Evolutionary conservation across 2,329 filamentous ascomycete genomes (phyloP).

Genomic region (Cyphellophora europaea): DNA sequence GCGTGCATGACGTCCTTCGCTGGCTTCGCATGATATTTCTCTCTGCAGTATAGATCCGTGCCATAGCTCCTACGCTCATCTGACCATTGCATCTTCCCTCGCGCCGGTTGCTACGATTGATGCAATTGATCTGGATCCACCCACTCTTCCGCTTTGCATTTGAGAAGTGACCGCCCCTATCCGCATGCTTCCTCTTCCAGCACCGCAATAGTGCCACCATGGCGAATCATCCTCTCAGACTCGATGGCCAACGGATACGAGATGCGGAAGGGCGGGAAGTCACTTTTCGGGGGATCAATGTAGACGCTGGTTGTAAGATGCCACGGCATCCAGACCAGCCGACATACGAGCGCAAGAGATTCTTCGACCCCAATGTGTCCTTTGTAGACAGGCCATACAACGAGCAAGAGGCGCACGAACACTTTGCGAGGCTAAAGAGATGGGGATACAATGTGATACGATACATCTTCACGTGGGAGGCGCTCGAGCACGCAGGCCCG

Average conservation of each 20-base stretch:
- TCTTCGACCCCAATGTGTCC: conserved; percentile 84
- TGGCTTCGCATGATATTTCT: too few relatives aligned
- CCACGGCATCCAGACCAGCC: conserved; percentile 73
- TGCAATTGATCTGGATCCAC: too few relatives aligned
- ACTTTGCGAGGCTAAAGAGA: conserved; percentile 76
- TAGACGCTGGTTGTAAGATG: conserved; percentile 82
- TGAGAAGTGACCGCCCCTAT: too few relatives aligned
- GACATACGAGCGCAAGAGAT: conserved; percentile 66
- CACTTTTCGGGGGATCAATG: conserved; percentile 85
- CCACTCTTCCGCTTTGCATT: too few relatives aligned
- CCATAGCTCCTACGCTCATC: too few relatives aligned
- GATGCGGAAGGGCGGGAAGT: conserved; percentile 77
- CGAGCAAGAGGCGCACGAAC: conserved; percentile 69
- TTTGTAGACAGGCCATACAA: conserved; percentile 82
- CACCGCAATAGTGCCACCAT: too few relatives aligned
- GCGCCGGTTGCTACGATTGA: too few relatives aligned
- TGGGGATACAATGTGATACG: conserved; percentile 95
- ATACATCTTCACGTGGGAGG: conserved; percentile 98
- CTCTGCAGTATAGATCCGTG: too few relatives aligned
- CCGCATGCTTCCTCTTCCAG: too few relatives aligned
- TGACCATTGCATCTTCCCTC: too few relatives aligned
- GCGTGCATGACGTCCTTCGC: too few relatives aligned
- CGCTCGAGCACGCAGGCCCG: conserved; percentile 87
- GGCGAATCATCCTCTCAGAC: conserved; percentile 65
- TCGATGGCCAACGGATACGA: conserved; percentile 78